Evolutionary conservation across 2,329 filamentous ascomycete species (phyloP).

Genomic region (Ascomycota sp.): DNA sequence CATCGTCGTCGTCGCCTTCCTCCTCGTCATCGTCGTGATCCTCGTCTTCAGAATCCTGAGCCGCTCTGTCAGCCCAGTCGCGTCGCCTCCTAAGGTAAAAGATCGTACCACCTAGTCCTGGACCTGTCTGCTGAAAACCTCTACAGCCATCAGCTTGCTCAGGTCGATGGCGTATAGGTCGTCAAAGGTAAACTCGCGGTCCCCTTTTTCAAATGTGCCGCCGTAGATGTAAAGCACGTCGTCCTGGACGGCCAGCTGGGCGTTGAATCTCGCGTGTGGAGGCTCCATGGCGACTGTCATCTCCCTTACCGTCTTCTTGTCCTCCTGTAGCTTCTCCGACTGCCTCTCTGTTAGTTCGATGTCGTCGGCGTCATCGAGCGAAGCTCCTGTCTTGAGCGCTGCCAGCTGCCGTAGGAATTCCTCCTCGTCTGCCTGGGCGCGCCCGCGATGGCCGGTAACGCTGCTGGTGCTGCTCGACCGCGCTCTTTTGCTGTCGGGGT

Average conservation of each 20-base stretch:
- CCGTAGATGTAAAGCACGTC: conserved; percentile 89
- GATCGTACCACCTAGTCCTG: conserved; percentile 55
- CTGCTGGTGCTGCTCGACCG: conserved; percentile 23
- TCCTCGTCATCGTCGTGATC: conserved; percentile 39
- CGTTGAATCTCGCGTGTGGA: conserved; percentile 80
- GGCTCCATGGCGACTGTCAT: conserved; percentile 57
- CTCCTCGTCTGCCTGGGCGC: conserved; percentile 78
- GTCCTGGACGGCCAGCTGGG: conserved; percentile 74
- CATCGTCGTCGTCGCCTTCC: conserved; percentile 39
- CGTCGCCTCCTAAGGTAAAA: neutral
- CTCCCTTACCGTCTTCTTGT: conserved; percentile 37
- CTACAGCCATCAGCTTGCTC: conserved; percentile 86
- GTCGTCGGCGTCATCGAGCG: conserved; percentile 30
- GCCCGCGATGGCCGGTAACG: conserved; percentile 39
- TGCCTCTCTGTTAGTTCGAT: conserved; percentile 27
- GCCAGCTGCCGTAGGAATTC: conserved; percentile 75
- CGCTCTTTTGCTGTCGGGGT: conserved; percentile 43
- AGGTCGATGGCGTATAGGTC: conserved; percentile 86
- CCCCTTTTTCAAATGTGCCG: conserved; percentile 86
- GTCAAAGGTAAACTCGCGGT: conserved; percentile 88
- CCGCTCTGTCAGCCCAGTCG: conserved; percentile 3
- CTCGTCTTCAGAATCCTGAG: conserved; percentile 35
- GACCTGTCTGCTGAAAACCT: conserved; percentile 70
- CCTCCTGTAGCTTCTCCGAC: conserved; percentile 30
- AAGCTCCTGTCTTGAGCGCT: conserved; percentile 57